These are phyloP conservation scores for Apocynum venetum DNA, from an alignment of 257 asterid species.

Conservation along the genomic window DNA sequence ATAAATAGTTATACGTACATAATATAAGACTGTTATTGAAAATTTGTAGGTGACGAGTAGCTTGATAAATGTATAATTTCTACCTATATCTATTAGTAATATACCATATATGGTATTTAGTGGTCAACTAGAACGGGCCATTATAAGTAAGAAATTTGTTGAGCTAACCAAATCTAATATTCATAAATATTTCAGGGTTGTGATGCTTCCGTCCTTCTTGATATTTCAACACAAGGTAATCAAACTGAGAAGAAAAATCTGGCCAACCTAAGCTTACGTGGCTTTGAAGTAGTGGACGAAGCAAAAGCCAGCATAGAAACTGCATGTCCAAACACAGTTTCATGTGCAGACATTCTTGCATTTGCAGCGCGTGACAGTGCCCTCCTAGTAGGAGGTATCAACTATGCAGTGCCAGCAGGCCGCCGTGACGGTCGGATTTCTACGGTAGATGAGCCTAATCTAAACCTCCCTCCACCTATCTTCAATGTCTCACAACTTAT, in stretches of 20 bases:
- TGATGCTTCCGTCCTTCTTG: conserved; percentile 42
- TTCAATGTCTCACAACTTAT: conserved; percentile 20
- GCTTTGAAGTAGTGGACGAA: conserved; percentile 43
- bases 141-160: neutral
- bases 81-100: no score
- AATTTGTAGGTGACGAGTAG: no score
- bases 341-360: conserved; percentile 40
- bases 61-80: no score
- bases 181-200: conserved; percentile 30
- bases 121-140: no score
- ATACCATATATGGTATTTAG: neutral
- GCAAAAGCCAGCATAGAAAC: conserved; percentile 35
- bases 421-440: conserved; percentile 36
- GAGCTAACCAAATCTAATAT: neutral
- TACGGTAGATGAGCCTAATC: conserved; percentile 6
- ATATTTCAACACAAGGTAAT: conserved; percentile 20
- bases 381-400: conserved; percentile 21
- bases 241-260: conserved; percentile 24
- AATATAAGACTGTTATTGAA: no score
- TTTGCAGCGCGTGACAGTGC: conserved; percentile 43
- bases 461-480: conserved; percentile 25
- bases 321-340: conserved; percentile 36
- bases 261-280: conserved; percentile 30
- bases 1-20: no score
- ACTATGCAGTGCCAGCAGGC: conserved; percentile 39